Evolutionary conservation across 306 rosid species (phyloP).

Genomic region (Albizia julibrissin): DNA sequence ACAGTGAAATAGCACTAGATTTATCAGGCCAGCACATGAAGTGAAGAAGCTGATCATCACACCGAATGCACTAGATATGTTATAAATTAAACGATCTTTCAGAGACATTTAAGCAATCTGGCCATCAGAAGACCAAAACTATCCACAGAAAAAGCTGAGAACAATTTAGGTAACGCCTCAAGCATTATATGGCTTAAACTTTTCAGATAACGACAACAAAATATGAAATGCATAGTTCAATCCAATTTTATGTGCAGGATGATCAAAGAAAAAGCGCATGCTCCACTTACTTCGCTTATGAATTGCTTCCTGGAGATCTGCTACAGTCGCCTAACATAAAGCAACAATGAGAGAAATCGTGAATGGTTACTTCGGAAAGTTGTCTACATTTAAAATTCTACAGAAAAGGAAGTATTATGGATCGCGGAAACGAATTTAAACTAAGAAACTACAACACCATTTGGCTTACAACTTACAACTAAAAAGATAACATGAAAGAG

Average conservation of each 20-base stretch:
- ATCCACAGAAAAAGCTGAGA: conserved; percentile 13
- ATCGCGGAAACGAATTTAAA: conserved; percentile 1
- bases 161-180: neutral
- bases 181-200: conserved; percentile 4
- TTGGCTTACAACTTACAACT: conserved; percentile 13
- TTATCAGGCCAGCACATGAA: neutral
- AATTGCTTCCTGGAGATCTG: conserved; percentile 94
- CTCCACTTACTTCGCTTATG: conserved; percentile 73
- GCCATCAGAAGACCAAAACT: conserved; percentile 21
- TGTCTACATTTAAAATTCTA: neutral
- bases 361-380: conserved; percentile 27
- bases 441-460: neutral
- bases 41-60: conserved; percentile 18
- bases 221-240: neutral
- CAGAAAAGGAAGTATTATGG: neutral
- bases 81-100: neutral
- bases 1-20: conserved; percentile 11
- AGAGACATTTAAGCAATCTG: conserved; percentile 1
- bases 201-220: neutral
- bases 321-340: conserved; percentile 73
- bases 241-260: conserved; percentile 5
- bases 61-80: neutral
- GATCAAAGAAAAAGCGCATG: neutral
- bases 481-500: neutral
- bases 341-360: conserved; percentile 27